Evolutionary conservation across 2,329 filamentous ascomycete species (phyloP).

Genomic region (Leptosphaerulina australis): DNA sequence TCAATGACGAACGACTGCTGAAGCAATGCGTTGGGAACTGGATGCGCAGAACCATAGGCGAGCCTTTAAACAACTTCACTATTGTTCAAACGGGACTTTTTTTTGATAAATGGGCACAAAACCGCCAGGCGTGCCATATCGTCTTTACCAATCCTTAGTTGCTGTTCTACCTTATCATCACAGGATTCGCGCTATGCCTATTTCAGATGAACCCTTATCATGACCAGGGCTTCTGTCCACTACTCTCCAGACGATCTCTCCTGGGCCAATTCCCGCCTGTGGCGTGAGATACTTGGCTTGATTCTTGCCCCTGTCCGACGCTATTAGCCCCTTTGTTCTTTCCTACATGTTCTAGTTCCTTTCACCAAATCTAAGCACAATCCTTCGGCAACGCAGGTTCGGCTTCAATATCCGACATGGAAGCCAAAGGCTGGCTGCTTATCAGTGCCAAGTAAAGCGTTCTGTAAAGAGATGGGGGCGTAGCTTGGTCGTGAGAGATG

Average conservation of each 20-base stretch:
- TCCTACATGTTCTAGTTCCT: conserved; percentile 11
- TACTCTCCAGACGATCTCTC: conserved; percentile 19
- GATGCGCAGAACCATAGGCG: conserved; percentile 22
- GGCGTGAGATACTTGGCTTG: conserved; percentile 17
- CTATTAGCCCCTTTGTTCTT: conserved; percentile 10
- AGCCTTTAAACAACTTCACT: conserved; percentile 5
- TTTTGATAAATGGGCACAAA: conserved; percentile 27
- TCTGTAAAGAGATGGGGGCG: conserved; percentile 26
- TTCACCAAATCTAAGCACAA: conserved; percentile 13
- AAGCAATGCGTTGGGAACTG: too few relatives aligned
- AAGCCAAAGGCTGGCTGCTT: conserved; percentile 24
- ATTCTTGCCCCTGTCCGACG: conserved; percentile 16
- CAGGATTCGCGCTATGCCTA: conserved; percentile 1
- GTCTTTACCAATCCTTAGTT: conserved; percentile 20
- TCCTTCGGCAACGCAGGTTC: conserved; percentile 16
- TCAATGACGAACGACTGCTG: too few relatives aligned
- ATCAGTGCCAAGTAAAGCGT: conserved; percentile 42
- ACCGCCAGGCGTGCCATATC: conserved; percentile 12
- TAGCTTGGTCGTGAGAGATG: conserved; percentile 18
- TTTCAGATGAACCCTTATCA: conserved; percentile 31
- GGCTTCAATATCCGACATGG: conserved; percentile 21
- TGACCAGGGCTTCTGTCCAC: conserved; percentile 24
- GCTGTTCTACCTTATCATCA: conserved; percentile 6
- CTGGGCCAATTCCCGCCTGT: conserved; percentile 16
- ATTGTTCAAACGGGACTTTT: conserved; percentile 5